Percentiles rank a stretch among this genome's conserved stretches.
phyloP scores from a whole-genome alignment of 2,329 filamentous ascomycete species.

The Microdochium paspali region DNA sequence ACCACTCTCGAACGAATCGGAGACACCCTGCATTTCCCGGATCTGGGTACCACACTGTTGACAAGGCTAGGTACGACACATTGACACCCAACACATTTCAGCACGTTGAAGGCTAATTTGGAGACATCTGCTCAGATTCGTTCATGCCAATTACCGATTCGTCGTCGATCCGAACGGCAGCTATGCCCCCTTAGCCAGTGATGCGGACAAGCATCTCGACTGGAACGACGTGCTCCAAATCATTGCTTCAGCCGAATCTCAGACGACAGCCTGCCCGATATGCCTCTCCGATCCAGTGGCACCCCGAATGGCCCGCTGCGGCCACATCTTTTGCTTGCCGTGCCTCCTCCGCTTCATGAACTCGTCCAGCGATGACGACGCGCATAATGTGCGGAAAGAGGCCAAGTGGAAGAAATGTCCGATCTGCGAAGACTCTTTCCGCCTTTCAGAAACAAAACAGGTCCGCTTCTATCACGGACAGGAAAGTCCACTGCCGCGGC shows the following conservation, averaged over 20 bases:
- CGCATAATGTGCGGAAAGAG: constrained; percentile 52
- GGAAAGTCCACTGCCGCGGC: constrained; percentile 68
- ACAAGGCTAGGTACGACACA: constrained; percentile 83
- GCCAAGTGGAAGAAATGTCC: constrained; percentile 90
- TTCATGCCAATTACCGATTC: constrained; percentile 97
- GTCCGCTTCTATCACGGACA: constrained; percentile 88
- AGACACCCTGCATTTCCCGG: constrained; percentile 71
- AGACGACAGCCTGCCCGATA: constrained; percentile 84
- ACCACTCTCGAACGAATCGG: constrained; percentile 47
- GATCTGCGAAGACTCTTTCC: constrained; percentile 90
- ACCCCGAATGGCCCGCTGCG: constrained; percentile 92
- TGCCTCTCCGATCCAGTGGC: constrained; percentile 89
- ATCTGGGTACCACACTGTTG: constrained; percentile 80
- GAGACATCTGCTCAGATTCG: constrained; percentile 44
- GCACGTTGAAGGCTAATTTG: constrained; percentile 3
- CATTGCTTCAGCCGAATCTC: constrained; percentile 80
- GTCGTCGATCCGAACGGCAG: constrained; percentile 76
- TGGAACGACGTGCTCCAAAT: constrained; percentile 90
- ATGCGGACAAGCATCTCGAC: constrained; percentile 82
- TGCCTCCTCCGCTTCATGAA: constrained; percentile 96
- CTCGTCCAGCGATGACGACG: constrained; percentile 54
- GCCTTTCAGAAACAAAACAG: constrained; percentile 79
- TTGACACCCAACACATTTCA: too few relatives aligned
- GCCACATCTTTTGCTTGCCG: constrained; percentile 91
- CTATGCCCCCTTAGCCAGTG: constrained; percentile 71